phyloP scores from a whole-genome alignment of 257 asterid species.

The Forsythia suspensa region DNA sequence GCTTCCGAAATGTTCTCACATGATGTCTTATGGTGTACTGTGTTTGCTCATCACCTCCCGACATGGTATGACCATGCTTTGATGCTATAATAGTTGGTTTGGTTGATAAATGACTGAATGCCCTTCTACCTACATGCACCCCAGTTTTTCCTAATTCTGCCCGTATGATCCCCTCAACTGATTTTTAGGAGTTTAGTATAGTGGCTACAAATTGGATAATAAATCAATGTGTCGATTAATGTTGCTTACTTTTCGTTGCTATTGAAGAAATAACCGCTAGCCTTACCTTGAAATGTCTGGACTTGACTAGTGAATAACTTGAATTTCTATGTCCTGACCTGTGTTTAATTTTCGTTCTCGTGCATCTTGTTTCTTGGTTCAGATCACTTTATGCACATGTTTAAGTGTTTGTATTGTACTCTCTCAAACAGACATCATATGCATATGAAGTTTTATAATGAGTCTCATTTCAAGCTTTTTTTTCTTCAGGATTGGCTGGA shows the following conservation, averaged over 20 bases:
- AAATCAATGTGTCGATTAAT: too few relatives aligned
- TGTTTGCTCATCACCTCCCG: background rate
- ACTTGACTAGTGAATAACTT: background rate
- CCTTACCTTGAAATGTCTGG: background rate
- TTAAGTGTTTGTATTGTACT: slow-evolving; percentile 10
- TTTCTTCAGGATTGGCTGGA: slow-evolving; percentile 91
- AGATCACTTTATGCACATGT: background rate
- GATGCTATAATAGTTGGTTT: background rate
- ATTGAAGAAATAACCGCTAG: background rate
- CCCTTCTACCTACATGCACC: too few relatives aligned
- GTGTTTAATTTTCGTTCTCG: background rate
- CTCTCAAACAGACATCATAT: background rate
- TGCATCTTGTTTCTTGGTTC: slow-evolving; percentile 15
- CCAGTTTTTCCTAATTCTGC: too few relatives aligned
- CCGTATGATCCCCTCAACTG: background rate
- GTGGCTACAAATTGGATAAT: background rate
- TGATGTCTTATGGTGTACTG: background rate
- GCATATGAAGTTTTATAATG: background rate
- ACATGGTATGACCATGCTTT: background rate
- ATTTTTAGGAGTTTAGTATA: background rate
- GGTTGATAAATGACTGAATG: too few relatives aligned
- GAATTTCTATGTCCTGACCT: background rate
- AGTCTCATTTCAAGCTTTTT: slow-evolving; percentile 25
- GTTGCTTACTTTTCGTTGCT: background rate
- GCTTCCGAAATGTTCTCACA: too few relatives aligned